Evolutionary conservation across 2,329 filamentous ascomycete genomes (phyloP), one percentile per base, ranked within the genome.

Genomic region (Monosporascus sp.): DNA sequence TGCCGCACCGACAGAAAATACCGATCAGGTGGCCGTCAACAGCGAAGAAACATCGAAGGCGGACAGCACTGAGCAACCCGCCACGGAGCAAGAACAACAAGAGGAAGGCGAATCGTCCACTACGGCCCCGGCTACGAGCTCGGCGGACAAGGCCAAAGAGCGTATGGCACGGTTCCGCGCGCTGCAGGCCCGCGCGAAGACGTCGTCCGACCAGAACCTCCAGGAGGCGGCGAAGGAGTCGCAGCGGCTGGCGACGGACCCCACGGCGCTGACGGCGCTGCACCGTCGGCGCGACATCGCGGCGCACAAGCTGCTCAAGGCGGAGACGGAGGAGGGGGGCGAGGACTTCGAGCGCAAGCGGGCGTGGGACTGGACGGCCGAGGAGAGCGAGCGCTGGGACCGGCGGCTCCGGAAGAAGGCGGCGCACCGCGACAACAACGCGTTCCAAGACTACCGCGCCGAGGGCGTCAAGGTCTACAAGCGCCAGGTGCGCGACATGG

Each of bases 321-420:
- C 91, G 4, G 91, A 97, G 64, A 86, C 91, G 2, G 89, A 92
- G 69, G 90, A 89, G 18, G 77, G 80, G 0, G 91, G 91, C 36
- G 90, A 89, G 52, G 94, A 97, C 70, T 99, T 97, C 67, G 94
- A 99, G 78, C 89, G 94, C 61, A 97, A 97, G 74, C 86, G 94
- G 41, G 94, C 94, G 1, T 99, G 94, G 94, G 94, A 97, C 74
- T 99, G 94, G 89, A 99, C 94, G 1, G 77, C 93, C 7, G 94
- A 99, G 59, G 94, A 99, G 74, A 89, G 85, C 62, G 94, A 97
- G 74, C 84, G 82, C 61, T 99, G 94, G 94, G 94, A 99, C 71
- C 87, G 87, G 74, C 86, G 92, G 35, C 76, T 95, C 70, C 89
- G 87, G 65, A 96, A 96, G 79, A 95, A 91, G 75, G 83, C 84